Evolutionary conservation across 2,329 filamentous ascomycete species (phyloP).

Genomic region (Hymenoscyphus repandus): DNA sequence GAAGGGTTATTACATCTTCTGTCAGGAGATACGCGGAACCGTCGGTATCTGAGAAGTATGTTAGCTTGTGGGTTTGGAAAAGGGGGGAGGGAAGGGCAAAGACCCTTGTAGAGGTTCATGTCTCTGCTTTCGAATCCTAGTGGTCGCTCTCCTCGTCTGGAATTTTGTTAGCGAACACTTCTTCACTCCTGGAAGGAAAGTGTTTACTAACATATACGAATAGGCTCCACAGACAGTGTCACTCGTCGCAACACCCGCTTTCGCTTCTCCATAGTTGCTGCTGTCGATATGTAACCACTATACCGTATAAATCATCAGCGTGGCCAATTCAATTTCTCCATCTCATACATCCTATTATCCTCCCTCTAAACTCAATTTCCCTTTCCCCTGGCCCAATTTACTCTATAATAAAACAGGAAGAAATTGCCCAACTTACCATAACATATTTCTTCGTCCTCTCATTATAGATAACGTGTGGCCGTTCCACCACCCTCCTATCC

Average conservation of each 20-base stretch:
- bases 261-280: conserved; percentile 56
- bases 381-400: neutral
- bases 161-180: no score
- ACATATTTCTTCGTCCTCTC: conserved; percentile 59
- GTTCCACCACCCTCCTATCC: conserved; percentile 50
- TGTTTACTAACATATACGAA: conserved; percentile 37
- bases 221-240: conserved; percentile 52
- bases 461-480: conserved; percentile 66
- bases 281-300: conserved; percentile 61
- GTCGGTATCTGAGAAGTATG: conserved; percentile 44
- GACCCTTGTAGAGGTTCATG: conserved; percentile 30
- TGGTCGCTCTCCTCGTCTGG: conserved; percentile 27
- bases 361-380: neutral
- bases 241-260: conserved; percentile 57
- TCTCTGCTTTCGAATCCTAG: conserved; percentile 31
- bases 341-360: no score
- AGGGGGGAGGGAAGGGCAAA: neutral
- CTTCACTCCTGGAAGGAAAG: no score
- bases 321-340: no score
- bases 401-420: no score
- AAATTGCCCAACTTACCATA: conserved; percentile 32
- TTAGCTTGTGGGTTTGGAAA: neutral
- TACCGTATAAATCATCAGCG: neutral
- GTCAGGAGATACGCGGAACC: conserved; percentile 56
- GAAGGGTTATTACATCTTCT: conserved; percentile 53